These are phyloP conservation scores for Mortierella sp. DNA, from an alignment of 371 early-diverging fungal species.

Conservation along the genomic window DNA sequence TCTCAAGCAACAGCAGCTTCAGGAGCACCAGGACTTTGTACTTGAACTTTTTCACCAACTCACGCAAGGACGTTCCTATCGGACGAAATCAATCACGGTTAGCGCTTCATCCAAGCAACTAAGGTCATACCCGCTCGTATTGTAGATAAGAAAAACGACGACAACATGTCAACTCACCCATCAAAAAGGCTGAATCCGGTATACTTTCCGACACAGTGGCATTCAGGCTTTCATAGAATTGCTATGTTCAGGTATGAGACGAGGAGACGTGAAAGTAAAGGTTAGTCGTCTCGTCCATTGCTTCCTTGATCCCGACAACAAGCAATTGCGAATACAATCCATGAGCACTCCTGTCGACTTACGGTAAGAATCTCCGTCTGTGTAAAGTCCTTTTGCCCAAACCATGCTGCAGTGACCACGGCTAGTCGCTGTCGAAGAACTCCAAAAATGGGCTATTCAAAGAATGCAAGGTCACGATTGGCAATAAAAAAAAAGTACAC, in stretches of 20 bases:
- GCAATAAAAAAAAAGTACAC: conserved; percentile 5
- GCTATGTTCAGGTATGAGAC: conserved; percentile 54
- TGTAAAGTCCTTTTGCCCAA: conserved; percentile 85
- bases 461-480: conserved; percentile 10
- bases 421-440: conserved; percentile 81
- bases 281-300: not conserved
- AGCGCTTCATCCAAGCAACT: not conserved
- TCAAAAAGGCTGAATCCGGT: conserved; percentile 77
- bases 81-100: not conserved
- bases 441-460: conserved; percentile 77
- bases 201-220: conserved; percentile 70
- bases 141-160: not conserved
- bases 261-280: not conserved
- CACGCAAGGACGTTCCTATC: conserved; percentile 77
- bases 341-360: conserved; percentile 21
- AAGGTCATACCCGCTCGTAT: not conserved
- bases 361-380: conserved; percentile 82
- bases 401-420: conserved; percentile 85
- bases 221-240: conserved; percentile 73
- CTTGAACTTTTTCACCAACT: conserved; percentile 79
- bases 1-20: conserved; percentile 83
- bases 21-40: conserved; percentile 81
- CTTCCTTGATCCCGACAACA: not conserved
- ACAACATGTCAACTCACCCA: conserved; percentile 61
- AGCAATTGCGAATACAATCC: not conserved